Evolutionary conservation across 441 rosid genomes (phyloP).

Genomic region (Mallotus repandus): DNA sequence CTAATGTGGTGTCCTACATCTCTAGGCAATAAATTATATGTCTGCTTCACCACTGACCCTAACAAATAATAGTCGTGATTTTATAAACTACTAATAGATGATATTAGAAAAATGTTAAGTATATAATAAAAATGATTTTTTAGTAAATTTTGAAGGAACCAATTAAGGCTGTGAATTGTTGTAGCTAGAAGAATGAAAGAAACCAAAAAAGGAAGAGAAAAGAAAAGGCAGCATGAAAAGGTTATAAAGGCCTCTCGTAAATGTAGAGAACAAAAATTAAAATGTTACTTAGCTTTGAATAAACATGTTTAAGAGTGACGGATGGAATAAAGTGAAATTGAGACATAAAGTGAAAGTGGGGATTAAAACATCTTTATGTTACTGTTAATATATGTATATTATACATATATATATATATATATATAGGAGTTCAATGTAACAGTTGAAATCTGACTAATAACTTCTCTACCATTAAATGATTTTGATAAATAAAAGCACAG

Average conservation of each 20-base stretch:
- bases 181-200: background rate
- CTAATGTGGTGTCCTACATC: too few species aligned
- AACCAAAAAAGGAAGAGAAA: background rate
- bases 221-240: constrained; percentile 19
- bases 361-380: constrained; percentile 18
- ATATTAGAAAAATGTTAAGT: too few species aligned
- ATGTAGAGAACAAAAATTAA: constrained; percentile 25
- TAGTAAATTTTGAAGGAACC: too few species aligned
- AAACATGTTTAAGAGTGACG: constrained; percentile 37
- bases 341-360: constrained; percentile 15
- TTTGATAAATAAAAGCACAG: too few species aligned
- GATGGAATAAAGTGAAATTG: constrained; percentile 45
- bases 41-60: too few species aligned
- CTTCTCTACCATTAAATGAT: too few species aligned
- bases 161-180: too few species aligned
- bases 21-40: too few species aligned
- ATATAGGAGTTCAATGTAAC: constrained; percentile 31
- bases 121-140: too few species aligned
- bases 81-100: too few species aligned
- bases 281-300: constrained; percentile 33
- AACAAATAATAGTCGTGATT: too few species aligned
- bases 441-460: constrained; percentile 11
- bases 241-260: constrained; percentile 7
- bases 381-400: background rate
- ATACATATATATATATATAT: too few species aligned